Conservation (phyloP, 352 stramenopile species). For the Globisporangium iwayamae region DNA sequence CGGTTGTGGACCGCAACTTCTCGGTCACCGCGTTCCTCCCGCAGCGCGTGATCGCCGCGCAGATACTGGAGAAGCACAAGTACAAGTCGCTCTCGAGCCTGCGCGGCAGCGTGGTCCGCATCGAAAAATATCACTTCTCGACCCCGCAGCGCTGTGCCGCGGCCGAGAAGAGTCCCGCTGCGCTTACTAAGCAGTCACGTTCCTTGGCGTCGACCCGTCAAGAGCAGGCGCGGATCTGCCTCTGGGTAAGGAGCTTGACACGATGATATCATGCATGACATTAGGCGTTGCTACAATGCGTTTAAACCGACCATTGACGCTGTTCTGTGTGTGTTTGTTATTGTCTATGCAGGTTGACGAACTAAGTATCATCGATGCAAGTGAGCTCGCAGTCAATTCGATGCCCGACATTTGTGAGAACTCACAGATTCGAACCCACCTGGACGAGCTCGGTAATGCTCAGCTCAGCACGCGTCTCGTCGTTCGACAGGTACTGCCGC, state of each 20-base stretch:
- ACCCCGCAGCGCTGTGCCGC: conserved; percentile 33
- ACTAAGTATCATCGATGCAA: conserved; percentile 49
- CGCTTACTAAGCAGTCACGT: conserved; percentile 17
- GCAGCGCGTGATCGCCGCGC: conserved; percentile 10
- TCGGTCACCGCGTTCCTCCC: conserved; percentile 53
- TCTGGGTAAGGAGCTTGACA: conserved; percentile 22
- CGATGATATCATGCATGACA: too few relatives aligned
- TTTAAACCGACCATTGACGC: too few relatives aligned
- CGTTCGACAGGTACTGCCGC: conserved; percentile 37
- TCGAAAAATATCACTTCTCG: conserved; percentile 64
- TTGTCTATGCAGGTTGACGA: conserved; percentile 25
- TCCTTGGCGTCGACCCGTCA: conserved; percentile 14
- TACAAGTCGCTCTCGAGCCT: conserved; percentile 41
- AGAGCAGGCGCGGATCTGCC: conserved; percentile 25
- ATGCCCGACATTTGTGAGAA: conserved; percentile 30
- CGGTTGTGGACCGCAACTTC: conserved; percentile 47
- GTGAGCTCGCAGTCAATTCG: conserved; percentile 39
- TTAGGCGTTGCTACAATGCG: too few relatives aligned
- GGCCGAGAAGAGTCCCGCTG: conserved; percentile 11
- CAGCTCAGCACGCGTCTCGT: conserved; percentile 46
- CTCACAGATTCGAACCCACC: conserved; percentile 20
- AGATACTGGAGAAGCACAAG: conserved; percentile 20
- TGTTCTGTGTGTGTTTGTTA: background rate
- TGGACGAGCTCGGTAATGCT: conserved; percentile 20
- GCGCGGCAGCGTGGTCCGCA: conserved; percentile 42